Conservation (phyloP, 495 filamentous ascomycete genomes). For the Xanthoparmelia taractica region DNA sequence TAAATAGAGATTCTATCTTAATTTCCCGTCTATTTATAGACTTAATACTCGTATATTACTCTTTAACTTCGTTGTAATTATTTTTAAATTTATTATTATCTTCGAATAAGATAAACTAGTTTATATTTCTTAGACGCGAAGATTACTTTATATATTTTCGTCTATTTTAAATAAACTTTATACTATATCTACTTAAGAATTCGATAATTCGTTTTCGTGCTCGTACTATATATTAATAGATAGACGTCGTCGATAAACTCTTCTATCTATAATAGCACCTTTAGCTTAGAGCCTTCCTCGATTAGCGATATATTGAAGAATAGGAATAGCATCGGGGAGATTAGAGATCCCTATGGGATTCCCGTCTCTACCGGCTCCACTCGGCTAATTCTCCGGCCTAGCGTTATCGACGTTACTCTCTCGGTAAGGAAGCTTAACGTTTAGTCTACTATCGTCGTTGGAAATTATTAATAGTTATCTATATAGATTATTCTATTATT, state of each 20-base stretch:
- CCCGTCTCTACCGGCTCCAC: no score
- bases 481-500: neutral
- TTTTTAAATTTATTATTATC: neutral
- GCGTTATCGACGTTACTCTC: neutral
- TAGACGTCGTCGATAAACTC: no score
- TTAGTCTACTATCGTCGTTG: neutral
- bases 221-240: neutral
- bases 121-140: neutral
- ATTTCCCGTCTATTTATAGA: neutral
- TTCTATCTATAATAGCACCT: no score
- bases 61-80: neutral
- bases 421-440: neutral
- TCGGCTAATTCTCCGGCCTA: neutral
- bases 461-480: neutral
- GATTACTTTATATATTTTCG: neutral
- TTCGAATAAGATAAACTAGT: neutral
- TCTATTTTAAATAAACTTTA: neutral
- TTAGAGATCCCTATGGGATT: no score
- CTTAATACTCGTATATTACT: neutral
- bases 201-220: neutral
- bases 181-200: neutral
- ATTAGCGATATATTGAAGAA: no score
- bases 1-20: neutral
- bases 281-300: no score
- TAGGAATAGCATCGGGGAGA: no score